Evolutionary conservation across 495 filamentous ascomycete species (phyloP).

Genomic region (Tuber brumale): DNA sequence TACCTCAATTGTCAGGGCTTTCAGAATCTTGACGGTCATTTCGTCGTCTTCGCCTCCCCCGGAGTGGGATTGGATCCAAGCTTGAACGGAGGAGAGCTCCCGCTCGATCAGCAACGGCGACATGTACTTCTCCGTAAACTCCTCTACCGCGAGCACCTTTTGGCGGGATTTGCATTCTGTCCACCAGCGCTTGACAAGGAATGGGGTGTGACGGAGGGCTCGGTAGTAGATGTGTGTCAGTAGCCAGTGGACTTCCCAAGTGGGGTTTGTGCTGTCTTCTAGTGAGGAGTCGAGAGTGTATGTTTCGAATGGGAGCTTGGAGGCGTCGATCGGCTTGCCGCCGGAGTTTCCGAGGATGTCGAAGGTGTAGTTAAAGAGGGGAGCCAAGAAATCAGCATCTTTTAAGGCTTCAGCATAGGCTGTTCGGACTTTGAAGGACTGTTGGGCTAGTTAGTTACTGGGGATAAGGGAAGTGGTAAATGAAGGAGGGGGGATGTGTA

Average conservation of each 20-base stretch:
- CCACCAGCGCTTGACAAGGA: conserved; percentile 81
- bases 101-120: conserved; percentile 72
- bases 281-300: conserved; percentile 52
- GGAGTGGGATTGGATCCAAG: conserved; percentile 60
- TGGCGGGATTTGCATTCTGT: conserved; percentile 61
- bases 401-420: conserved; percentile 73
- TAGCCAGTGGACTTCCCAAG: conserved; percentile 71
- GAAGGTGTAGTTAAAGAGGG: conserved; percentile 69
- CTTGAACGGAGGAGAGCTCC: conserved; percentile 60
- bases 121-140: conserved; percentile 78
- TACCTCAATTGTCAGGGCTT: conserved; percentile 59
- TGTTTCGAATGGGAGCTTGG: conserved; percentile 58
- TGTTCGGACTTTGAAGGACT: conserved; percentile 69
- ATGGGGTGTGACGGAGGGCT: conserved; percentile 64
- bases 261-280: conserved; percentile 51
- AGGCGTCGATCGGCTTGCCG: conserved; percentile 62
- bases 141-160: conserved; percentile 65
- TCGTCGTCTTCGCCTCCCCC: conserved; percentile 59
- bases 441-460: not conserved
- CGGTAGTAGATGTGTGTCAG: conserved; percentile 82
- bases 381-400: conserved; percentile 59
- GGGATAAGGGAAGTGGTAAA: not conserved
- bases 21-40: conserved; percentile 64
- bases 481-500: conserved; percentile 42
- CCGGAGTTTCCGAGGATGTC: conserved; percentile 70